Conservation (phyloP, 2,329 filamentous ascomycete species). For the Ophiostoma sp. region DNA sequence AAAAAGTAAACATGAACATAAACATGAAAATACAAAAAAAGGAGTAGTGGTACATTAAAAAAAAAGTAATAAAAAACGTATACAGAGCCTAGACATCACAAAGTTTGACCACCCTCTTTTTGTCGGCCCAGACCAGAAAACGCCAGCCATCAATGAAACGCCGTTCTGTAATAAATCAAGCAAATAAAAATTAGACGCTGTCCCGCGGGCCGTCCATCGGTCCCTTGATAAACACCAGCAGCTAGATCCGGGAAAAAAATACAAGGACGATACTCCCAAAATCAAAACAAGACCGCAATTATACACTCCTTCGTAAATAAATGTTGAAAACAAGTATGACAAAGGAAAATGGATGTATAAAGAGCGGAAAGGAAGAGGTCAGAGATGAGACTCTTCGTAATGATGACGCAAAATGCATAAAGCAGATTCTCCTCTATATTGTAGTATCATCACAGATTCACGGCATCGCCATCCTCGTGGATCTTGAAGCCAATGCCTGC, state of each 20-base stretch:
- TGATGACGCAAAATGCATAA: not conserved
- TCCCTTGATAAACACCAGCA: not conserved
- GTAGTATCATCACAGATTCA: not conserved
- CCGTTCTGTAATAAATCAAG: not conserved
- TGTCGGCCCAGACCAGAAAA: not conserved
- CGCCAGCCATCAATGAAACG: not conserved
- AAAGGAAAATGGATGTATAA: constrained; percentile 4
- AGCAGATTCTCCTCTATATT: not conserved
- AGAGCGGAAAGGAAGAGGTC: not conserved
- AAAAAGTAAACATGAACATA: not conserved
- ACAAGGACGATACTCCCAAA: not conserved
- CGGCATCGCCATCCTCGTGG: constrained; percentile 29
- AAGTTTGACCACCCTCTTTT: not conserved
- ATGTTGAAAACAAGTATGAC: not conserved
- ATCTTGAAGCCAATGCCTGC: constrained; percentile 29
- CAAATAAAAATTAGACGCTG: constrained; percentile 13
- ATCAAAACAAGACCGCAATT: not conserved
- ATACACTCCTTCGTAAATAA: not conserved
- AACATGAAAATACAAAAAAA: not conserved
- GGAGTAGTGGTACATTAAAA: not conserved
- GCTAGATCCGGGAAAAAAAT: not conserved
- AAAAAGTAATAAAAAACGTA: not conserved
- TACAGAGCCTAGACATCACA: not conserved
- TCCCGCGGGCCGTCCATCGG: not conserved
- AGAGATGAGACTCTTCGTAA: not conserved